Evolutionary conservation across 306 rosid species (phyloP).

Genomic region (Lathyrus tuberosus): DNA sequence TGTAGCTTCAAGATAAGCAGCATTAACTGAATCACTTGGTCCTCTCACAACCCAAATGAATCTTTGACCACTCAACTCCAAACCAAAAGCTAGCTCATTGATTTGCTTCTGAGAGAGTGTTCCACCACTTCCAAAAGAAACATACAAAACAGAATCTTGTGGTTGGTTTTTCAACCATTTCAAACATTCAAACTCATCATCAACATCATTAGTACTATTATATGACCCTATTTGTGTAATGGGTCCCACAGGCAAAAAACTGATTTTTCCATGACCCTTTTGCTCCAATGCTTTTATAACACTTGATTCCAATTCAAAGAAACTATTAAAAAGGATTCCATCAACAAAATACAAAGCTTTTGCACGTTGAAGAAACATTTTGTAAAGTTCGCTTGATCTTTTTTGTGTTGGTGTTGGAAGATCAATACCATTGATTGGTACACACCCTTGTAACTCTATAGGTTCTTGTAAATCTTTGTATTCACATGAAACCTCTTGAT

Average conservation of each 20-base stretch:
- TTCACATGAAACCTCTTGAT: slow-evolving; percentile 36
- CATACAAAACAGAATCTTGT: slow-evolving; percentile 41
- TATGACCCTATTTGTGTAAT: slow-evolving; percentile 39
- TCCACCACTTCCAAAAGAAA: slow-evolving; percentile 54
- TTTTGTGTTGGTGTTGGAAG: slow-evolving; percentile 24
- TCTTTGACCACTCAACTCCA: slow-evolving; percentile 42
- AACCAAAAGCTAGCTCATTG: slow-evolving; percentile 48
- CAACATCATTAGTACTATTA: not conserved
- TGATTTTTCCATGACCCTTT: not conserved
- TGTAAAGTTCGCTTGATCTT: slow-evolving; percentile 35
- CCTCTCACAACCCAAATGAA: slow-evolving; percentile 53
- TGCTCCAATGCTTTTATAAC: slow-evolving; percentile 37
- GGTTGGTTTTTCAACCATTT: slow-evolving; percentile 42
- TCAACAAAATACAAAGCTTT: not conserved
- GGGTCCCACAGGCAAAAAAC: slow-evolving; percentile 40
- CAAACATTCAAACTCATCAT: no score
- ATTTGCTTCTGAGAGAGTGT: slow-evolving; percentile 45
- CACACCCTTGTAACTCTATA: slow-evolving; percentile 41
- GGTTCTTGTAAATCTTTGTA: slow-evolving; percentile 25
- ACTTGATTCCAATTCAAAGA: slow-evolving; percentile 35
- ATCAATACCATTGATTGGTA: slow-evolving; percentile 36
- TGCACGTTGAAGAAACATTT: slow-evolving; percentile 5
- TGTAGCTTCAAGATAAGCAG: slow-evolving; percentile 34
- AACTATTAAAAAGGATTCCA: slow-evolving; percentile 44
- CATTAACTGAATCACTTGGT: slow-evolving; percentile 31